Evolutionary conservation across 805 yeast species (phyloP).

Genomic region (Metschnikowia lunata): DNA sequence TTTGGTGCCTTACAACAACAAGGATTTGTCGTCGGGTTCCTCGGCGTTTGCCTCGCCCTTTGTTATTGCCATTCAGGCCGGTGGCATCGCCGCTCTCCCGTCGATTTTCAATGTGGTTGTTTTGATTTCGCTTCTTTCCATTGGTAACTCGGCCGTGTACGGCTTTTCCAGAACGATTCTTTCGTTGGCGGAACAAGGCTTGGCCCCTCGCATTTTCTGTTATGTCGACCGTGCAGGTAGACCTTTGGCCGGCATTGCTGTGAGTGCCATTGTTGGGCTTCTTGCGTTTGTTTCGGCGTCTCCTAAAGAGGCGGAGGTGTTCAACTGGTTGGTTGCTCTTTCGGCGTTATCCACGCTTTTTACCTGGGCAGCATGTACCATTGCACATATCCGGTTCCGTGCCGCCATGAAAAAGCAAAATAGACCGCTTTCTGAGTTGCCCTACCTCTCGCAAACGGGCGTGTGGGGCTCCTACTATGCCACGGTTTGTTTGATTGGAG

Average conservation of each 20-base stretch:
- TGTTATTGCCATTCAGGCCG: slow-evolving; percentile 39
- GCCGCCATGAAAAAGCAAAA: slow-evolving; percentile 38
- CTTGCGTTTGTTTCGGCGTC: slow-evolving; percentile 40
- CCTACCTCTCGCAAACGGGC: slow-evolving; percentile 51
- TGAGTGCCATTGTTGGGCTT: slow-evolving; percentile 32
- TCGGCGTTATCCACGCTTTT: slow-evolving; percentile 40
- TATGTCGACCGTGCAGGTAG: slow-evolving; percentile 40
- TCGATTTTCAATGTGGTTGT: slow-evolving; percentile 42
- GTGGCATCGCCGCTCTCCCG: slow-evolving; percentile 39
- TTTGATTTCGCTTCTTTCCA: slow-evolving; percentile 37
- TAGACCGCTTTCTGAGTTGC: slow-evolving; percentile 44
- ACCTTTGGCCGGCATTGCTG: slow-evolving; percentile 35
- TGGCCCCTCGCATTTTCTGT: slow-evolving; percentile 31
- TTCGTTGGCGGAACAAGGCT: slow-evolving; percentile 37
- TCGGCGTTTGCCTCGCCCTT: slow-evolving; percentile 39
- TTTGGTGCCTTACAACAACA: slow-evolving; percentile 32
- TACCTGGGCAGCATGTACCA: slow-evolving; percentile 40
- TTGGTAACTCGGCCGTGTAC: slow-evolving; percentile 42
- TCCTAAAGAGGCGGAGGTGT: slow-evolving; percentile 32
- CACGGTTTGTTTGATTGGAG: slow-evolving; percentile 19
- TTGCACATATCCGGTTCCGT: slow-evolving; percentile 40
- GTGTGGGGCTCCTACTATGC: slow-evolving; percentile 25
- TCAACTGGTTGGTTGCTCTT: slow-evolving; percentile 40
- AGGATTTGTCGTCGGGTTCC: slow-evolving; percentile 23
- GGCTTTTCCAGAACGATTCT: slow-evolving; percentile 41